Evolutionary conservation across 495 filamentous ascomycete species (phyloP).

Genomic region (Trichoderma reesei): DNA sequence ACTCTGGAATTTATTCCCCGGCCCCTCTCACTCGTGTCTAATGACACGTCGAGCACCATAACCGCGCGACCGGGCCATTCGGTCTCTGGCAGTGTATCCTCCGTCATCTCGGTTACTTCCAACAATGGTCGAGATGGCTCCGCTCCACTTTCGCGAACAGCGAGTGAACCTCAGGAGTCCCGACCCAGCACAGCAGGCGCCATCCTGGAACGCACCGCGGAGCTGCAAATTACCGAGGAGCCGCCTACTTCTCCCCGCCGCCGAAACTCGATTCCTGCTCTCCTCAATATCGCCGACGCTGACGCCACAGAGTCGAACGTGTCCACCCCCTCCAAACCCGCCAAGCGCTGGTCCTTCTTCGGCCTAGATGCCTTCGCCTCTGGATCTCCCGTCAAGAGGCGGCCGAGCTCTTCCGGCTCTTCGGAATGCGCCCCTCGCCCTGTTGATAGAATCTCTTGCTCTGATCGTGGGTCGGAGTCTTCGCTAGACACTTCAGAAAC

Average conservation of each 20-base stretch:
- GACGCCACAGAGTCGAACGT: conserved; percentile 22
- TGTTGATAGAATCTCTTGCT: conserved; percentile 11
- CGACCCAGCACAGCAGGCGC: conserved; percentile 46
- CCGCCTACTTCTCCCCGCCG: conserved; percentile 27
- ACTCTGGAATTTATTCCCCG: conserved; percentile 59
- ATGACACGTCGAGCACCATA: conserved; percentile 59
- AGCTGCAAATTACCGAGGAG: conserved; percentile 15
- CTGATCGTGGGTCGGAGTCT: conserved; percentile 14
- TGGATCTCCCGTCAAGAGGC: conserved; percentile 28
- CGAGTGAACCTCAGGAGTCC: conserved; percentile 24
- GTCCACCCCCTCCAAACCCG: conserved; percentile 35
- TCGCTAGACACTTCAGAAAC: conserved; percentile 1
- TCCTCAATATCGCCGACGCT: conserved; percentile 25
- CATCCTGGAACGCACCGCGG: conserved; percentile 35
- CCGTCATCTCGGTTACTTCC: conserved; percentile 42
- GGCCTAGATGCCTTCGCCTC: conserved; percentile 36
- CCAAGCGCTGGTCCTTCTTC: conserved; percentile 47
- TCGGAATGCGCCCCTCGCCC: conserved; percentile 24
- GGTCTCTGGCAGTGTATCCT: conserved; percentile 53
- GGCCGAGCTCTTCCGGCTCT: conserved; percentile 28
- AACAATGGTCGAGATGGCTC: conserved; percentile 28
- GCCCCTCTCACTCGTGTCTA: conserved; percentile 63
- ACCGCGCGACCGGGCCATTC: conserved; percentile 54
- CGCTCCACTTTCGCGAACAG: conserved; percentile 18
- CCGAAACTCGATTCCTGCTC: conserved; percentile 42